A percentile compares a stretch with the other conserved stretches of the same genome.
phyloP scores from a whole-genome alignment of 2,329 filamentous ascomycete genomes.

The Xylaria sp. region DNA sequence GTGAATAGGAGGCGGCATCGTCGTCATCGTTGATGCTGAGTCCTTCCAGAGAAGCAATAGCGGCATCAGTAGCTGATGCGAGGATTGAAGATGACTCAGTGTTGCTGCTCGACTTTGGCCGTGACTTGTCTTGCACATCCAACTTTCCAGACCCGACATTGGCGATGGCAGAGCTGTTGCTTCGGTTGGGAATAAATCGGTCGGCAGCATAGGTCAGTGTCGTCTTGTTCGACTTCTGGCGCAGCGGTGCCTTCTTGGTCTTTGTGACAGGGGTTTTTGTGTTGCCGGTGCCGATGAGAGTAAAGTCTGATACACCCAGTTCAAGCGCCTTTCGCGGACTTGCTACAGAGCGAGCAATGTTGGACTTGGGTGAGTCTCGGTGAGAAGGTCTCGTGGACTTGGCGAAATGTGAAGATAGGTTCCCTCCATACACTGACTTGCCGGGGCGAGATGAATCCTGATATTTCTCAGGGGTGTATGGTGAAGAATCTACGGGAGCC shows the following conservation, averaged over 20 bases:
- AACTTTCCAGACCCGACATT: constrained; percentile 86
- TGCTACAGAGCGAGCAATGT: constrained; percentile 80
- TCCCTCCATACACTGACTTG: constrained; percentile 83
- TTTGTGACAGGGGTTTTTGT: constrained; percentile 67
- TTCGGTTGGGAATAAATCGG: constrained; percentile 95
- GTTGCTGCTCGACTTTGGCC: constrained; percentile 76
- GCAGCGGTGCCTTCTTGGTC: constrained; percentile 64
- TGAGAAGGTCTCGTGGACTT: constrained; percentile 74
- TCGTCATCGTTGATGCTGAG: constrained; percentile 80
- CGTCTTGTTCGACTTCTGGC: constrained; percentile 74
- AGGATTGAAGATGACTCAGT: constrained; percentile 79
- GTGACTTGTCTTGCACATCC: constrained; percentile 73
- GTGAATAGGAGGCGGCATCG: constrained; percentile 74
- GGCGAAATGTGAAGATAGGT: constrained; percentile 81
- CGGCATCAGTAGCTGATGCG: constrained; percentile 81
- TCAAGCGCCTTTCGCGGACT: constrained; percentile 87
- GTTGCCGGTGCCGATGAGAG: constrained; percentile 83
- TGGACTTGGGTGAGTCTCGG: constrained; percentile 94
- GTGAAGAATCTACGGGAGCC: constrained; percentile 70
- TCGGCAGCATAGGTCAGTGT: constrained; percentile 84
- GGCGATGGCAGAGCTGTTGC: constrained; percentile 86
- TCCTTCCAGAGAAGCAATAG: constrained; percentile 80
- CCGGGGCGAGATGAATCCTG: constrained; percentile 61
- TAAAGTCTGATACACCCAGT: constrained; percentile 91
- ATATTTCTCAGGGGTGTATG: constrained; percentile 77